A percentile compares a stretch with the other conserved stretches of the same genome.
Conservation (phyloP, 2,329 filamentous ascomycete genomes). For the Zarea fungicola region DNA sequence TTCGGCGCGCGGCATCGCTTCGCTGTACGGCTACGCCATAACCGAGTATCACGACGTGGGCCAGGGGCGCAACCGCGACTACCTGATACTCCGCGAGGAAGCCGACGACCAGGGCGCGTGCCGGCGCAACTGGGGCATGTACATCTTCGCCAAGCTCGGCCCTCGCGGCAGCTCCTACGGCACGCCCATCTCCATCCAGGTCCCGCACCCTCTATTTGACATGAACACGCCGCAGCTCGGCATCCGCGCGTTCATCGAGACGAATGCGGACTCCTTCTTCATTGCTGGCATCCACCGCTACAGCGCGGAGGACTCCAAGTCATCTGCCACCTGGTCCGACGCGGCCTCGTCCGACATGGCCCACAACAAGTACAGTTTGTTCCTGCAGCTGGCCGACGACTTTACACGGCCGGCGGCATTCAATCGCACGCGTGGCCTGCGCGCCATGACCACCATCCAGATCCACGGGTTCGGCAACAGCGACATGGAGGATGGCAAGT, state of each 20-base stretch:
- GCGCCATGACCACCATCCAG: background rate
- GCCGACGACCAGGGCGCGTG: background rate
- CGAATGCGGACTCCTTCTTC: conserved; percentile 6
- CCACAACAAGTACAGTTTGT: conserved; percentile 7
- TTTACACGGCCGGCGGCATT: conserved; percentile 2
- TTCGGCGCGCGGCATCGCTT: conserved; percentile 3
- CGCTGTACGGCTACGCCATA: conserved; percentile 2
- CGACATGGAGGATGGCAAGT: conserved; percentile 5
- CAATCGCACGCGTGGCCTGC: background rate
- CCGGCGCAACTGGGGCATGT: conserved; percentile 7
- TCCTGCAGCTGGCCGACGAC: conserved; percentile 5
- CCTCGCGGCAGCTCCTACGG: background rate
- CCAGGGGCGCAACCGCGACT: conserved; percentile 2
- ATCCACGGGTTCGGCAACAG: conserved; percentile 8
- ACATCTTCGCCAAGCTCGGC: conserved; percentile 2
- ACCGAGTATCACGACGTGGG: conserved; percentile 7
- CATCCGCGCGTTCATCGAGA: conserved; percentile 5
- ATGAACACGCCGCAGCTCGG: conserved; percentile 6
- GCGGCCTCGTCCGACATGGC: conserved; percentile 8
- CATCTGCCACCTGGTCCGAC: background rate
- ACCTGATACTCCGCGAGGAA: conserved; percentile 4
- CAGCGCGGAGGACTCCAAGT: background rate
- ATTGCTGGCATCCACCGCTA: conserved; percentile 6
- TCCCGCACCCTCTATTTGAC: conserved; percentile 7
- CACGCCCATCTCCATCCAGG: conserved; percentile 7